A percentile compares a stretch with the other conserved stretches of the same genome.
These are phyloP conservation scores for Magnaporthiopsis poae DNA, from an alignment of 2,329 filamentous ascomycete genomes.

Conservation along the genomic window DNA sequence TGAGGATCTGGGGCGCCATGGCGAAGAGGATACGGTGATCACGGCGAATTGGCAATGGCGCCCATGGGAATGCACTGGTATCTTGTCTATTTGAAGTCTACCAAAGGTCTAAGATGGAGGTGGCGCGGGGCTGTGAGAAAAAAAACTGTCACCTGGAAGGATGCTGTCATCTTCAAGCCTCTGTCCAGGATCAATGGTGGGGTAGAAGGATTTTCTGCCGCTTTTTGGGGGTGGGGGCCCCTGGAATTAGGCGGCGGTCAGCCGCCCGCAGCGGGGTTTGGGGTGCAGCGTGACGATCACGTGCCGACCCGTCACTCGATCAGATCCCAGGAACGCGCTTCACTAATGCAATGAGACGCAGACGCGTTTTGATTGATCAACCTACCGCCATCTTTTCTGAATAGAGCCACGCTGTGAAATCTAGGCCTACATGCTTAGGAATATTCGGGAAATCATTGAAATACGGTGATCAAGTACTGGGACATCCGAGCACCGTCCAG, in stretches of 20 bases:
- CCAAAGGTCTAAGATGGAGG: background rate
- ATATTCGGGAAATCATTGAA: no score
- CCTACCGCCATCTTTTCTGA: no score
- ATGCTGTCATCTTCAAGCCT: background rate
- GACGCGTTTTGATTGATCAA: no score
- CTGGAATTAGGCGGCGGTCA: background rate
- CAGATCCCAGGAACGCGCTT: no score
- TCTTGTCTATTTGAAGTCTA: background rate
- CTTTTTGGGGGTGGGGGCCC: background rate
- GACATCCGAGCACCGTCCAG: no score
- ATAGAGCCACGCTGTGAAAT: no score
- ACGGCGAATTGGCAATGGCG: background rate
- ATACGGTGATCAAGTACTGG: no score
- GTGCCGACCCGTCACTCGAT: no score
- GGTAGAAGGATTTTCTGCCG: conserved; percentile 7
- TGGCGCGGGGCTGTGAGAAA: background rate
- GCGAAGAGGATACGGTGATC: conserved; percentile 7
- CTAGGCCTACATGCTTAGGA: no score
- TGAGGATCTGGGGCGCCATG: conserved; percentile 20
- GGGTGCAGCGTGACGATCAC: no score
- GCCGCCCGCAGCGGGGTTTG: background rate
- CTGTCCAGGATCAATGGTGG: background rate
- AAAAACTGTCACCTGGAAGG: background rate
- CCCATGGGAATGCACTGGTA: background rate
- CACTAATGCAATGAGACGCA: no score